phyloP scores from a whole-genome alignment of 345 rosid genomes.

The Draba incana region DNA sequence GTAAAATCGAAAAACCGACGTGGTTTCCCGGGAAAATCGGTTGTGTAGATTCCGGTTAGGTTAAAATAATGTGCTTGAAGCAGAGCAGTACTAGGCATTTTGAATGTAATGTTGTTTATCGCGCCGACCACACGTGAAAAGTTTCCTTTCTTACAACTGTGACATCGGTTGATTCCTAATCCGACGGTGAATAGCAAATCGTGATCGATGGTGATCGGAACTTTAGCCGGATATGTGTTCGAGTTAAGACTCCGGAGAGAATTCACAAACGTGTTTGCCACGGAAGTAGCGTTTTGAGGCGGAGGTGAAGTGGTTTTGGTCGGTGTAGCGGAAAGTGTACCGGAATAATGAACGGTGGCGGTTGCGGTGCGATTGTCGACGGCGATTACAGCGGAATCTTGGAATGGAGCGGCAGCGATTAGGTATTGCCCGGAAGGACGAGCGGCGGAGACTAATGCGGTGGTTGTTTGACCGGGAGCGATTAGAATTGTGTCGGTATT shows the following conservation, averaged over 20 bases:
- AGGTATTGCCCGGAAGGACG: conserved; percentile 58
- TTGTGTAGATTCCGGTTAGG: conserved; percentile 67
- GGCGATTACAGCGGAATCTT: conserved; percentile 70
- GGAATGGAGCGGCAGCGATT: conserved; percentile 71
- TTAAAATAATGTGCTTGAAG: conserved; percentile 84
- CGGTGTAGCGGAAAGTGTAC: conserved; percentile 46
- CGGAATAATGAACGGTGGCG: conserved; percentile 66
- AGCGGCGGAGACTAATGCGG: conserved; percentile 56
- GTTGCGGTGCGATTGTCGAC: conserved; percentile 76
- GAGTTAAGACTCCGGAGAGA: conserved; percentile 77
- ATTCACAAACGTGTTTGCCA: conserved; percentile 53
- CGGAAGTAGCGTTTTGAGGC: conserved; percentile 60
- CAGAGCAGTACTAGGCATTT: conserved; percentile 65
- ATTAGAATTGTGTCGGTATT: conserved; percentile 63
- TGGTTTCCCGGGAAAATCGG: conserved; percentile 77
- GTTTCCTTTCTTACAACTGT: conserved; percentile 52
- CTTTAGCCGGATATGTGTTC: conserved; percentile 56
- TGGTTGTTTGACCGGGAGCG: conserved; percentile 86
- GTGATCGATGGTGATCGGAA: conserved; percentile 68
- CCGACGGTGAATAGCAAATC: conserved; percentile 69
- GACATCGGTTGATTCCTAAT: conserved; percentile 72
- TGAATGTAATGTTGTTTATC: conserved; percentile 76
- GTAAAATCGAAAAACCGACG: conserved; percentile 56
- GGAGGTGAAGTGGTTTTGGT: conserved; percentile 54
- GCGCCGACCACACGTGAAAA: conserved; percentile 69